Percentiles rank a stretch among this genome's conserved stretches.
These are phyloP conservation scores for Cladochytrium replicatum DNA, from an alignment of 192 early-diverging fungal species.

Conservation along the genomic window DNA sequence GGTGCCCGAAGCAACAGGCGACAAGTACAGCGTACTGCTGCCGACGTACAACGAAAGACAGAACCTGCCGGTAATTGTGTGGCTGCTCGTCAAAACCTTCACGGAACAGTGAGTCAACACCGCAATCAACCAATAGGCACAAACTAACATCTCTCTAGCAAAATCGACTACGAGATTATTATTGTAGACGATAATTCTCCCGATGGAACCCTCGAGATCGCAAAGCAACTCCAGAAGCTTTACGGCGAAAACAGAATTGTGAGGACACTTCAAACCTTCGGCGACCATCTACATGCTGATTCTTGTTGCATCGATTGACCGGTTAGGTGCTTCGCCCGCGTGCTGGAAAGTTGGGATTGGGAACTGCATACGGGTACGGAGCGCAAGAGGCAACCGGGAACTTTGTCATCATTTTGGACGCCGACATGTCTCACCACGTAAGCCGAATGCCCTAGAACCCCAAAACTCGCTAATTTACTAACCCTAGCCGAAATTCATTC, in stretches of 20 bases:
- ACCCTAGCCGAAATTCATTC: constrained; percentile 86
- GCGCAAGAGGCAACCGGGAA: constrained; percentile 89
- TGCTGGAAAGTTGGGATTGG: constrained; percentile 88
- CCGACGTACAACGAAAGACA: constrained; percentile 98
- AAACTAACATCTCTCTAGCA: constrained; percentile 25
- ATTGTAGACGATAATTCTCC: constrained; percentile 94
- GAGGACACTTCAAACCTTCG: constrained; percentile 10
- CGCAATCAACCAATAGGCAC: not conserved
- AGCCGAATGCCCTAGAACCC: not conserved
- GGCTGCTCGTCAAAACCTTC: constrained; percentile 84
- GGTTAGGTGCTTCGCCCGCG: constrained; percentile 79
- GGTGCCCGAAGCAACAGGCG: not conserved
- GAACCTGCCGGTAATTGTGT: constrained; percentile 91
- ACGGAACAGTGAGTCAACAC: constrained; percentile 35
- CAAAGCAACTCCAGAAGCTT: constrained; percentile 71
- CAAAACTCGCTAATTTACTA: not conserved
- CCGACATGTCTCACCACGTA: constrained; percentile 98
- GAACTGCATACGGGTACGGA: constrained; percentile 92
- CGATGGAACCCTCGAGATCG: constrained; percentile 90
- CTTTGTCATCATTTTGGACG: constrained; percentile 97
- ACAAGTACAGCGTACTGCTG: constrained; percentile 89
- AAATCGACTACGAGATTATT: constrained; percentile 92
- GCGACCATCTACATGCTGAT: not conserved
- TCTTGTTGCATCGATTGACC: not conserved
- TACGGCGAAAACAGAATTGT: constrained; percentile 87